Percentiles rank a stretch among this genome's conserved stretches.
These are phyloP conservation scores for Lycium ferocissimum DNA, from an alignment of 257 asterid species.

Conservation along the genomic window DNA sequence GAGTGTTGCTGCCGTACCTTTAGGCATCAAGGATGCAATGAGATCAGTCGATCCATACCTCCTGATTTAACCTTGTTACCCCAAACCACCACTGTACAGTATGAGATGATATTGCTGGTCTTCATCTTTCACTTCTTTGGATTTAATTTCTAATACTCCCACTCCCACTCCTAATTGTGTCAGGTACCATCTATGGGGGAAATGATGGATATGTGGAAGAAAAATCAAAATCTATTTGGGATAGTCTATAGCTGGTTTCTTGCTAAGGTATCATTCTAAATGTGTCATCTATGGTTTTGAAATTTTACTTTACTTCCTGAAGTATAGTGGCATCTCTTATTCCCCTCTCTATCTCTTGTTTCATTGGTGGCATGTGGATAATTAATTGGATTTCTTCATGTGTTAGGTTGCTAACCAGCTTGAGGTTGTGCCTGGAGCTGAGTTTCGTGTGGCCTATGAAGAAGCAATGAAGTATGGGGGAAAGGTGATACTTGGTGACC, in stretches of 20 bases:
- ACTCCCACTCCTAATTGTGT: conserved; percentile 8
- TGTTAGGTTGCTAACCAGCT: conserved; percentile 84
- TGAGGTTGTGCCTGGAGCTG: conserved; percentile 94
- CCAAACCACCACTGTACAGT: background rate
- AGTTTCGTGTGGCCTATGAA: conserved; percentile 94
- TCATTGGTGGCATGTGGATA: conserved; percentile 29
- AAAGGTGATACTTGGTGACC: conserved; percentile 93
- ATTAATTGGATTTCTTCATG: conserved; percentile 28
- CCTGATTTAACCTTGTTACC: background rate
- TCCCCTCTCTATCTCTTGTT: conserved; percentile 1
- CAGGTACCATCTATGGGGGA: conserved; percentile 86
- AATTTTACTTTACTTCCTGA: conserved; percentile 8
- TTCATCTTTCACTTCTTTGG: background rate
- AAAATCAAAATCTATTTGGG: conserved; percentile 77
- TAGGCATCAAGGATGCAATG: conserved; percentile 16
- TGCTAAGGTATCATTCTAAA: conserved; percentile 69
- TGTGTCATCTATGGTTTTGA: conserved; percentile 4
- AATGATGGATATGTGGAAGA: conserved; percentile 93
- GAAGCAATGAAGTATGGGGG: conserved; percentile 95
- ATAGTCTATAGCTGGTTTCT: conserved; percentile 96
- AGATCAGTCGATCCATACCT: background rate
- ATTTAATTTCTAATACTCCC: conserved; percentile 16
- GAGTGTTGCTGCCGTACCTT: background rate
- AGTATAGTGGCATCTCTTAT: background rate
- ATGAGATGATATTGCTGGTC: conserved; percentile 22